phyloP scores from a whole-genome alignment of 1,284 basidiomycete species.

The Heterobasidion irregulare region DNA sequence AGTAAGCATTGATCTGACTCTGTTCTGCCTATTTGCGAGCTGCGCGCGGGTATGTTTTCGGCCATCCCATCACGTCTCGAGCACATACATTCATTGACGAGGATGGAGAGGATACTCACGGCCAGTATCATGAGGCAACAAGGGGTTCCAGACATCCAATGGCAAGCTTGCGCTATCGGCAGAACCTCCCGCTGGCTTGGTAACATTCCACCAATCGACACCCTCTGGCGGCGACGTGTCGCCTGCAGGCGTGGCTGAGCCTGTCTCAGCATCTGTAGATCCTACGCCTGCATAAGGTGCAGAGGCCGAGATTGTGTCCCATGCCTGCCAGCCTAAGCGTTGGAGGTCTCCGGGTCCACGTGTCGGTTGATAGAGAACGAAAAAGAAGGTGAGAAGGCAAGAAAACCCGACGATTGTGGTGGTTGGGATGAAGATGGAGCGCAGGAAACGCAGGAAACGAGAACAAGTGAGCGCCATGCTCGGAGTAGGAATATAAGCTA shows the following conservation, averaged over 20 bases:
- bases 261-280: slow-evolving; percentile 8
- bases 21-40: no score
- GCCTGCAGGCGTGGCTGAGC: neutral
- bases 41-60: no score
- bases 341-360: slow-evolving; percentile 65
- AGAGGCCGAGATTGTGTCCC: slow-evolving; percentile 51
- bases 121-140: slow-evolving; percentile 77
- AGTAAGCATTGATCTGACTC: no score
- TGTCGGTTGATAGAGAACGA: slow-evolving; percentile 69
- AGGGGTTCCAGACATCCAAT: slow-evolving; percentile 74
- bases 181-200: slow-evolving; percentile 23
- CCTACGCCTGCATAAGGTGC: slow-evolving; percentile 8
- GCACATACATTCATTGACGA: neutral
- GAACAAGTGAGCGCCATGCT: slow-evolving; percentile 8
- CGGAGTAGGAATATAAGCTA: neutral
- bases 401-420: slow-evolving; percentile 58
- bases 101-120: slow-evolving; percentile 34
- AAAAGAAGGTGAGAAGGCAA: slow-evolving; percentile 63
- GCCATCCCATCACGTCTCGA: neutral
- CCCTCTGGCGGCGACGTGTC: slow-evolving; percentile 17
- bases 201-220: slow-evolving; percentile 71
- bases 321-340: slow-evolving; percentile 86
- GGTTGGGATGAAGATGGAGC: slow-evolving; percentile 46
- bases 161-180: slow-evolving; percentile 63
- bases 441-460: slow-evolving; percentile 31